These are phyloP conservation scores for Leptodontidium sp. DNA, from an alignment of 2,329 filamentous ascomycete species.

Conservation along the genomic window DNA sequence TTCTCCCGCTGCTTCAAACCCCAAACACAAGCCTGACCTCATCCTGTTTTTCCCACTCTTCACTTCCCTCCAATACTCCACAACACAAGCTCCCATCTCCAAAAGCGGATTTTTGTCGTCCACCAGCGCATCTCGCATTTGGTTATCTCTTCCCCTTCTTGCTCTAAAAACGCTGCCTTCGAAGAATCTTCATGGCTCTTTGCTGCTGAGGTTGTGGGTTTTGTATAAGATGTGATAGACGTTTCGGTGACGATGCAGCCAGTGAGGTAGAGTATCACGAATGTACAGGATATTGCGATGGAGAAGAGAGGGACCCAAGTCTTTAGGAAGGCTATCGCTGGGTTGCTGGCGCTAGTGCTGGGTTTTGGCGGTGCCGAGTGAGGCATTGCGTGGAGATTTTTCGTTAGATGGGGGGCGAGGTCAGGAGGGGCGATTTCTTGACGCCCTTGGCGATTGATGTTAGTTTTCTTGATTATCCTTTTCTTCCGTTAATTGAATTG, in stretches of 20 bases:
- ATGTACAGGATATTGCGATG: neutral
- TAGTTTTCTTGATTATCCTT: too few relatives aligned
- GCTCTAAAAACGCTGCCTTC: too few relatives aligned
- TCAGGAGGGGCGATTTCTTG: too few relatives aligned
- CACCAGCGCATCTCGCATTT: neutral
- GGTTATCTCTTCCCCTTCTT: too few relatives aligned
- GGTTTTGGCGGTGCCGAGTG: too few relatives aligned
- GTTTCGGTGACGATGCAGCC: neutral
- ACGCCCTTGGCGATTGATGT: too few relatives aligned
- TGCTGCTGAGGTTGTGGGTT: too few relatives aligned
- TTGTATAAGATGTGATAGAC: neutral
- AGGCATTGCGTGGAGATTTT: too few relatives aligned
- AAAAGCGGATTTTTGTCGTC: neutral
- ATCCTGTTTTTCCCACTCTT: neutral
- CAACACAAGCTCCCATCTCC: slow-evolving; percentile 8
- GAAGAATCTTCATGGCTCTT: neutral
- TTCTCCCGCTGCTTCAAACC: too few relatives aligned
- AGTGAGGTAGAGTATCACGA: neutral
- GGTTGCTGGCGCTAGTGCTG: neutral
- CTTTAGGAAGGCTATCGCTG: neutral
- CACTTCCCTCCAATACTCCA: neutral
- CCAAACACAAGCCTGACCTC: too few relatives aligned
- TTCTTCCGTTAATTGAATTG: too few relatives aligned
- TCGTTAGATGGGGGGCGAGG: too few relatives aligned
- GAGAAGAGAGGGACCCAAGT: neutral